Percentiles rank a stretch among this genome's conserved stretches.
These are phyloP conservation scores for Tolypocladium endophyticum DNA, from an alignment of 2,329 filamentous ascomycete species.

Conservation along the genomic window DNA sequence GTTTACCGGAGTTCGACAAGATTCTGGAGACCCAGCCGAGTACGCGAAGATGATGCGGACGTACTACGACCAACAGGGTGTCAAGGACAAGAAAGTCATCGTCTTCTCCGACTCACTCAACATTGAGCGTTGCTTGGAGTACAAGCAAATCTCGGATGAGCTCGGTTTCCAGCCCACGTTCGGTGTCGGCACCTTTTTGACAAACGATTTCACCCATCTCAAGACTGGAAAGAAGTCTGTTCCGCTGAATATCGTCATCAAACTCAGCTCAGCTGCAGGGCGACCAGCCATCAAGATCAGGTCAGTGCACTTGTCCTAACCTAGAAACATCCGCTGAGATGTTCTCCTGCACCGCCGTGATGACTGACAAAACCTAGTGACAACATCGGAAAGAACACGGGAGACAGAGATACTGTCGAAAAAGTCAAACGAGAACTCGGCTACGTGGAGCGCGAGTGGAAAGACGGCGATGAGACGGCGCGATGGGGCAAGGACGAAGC, in stretches of 20 bases:
- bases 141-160: constrained; percentile 73
- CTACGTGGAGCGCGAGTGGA: constrained; percentile 79
- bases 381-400: constrained; percentile 90
- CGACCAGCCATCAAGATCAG: constrained; percentile 83
- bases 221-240: constrained; percentile 71
- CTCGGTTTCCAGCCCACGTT: constrained; percentile 79
- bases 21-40: constrained; percentile 74
- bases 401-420: constrained; percentile 66
- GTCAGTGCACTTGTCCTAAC: constrained; percentile 12
- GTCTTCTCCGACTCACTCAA: constrained; percentile 95
- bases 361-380: constrained; percentile 34
- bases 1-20: constrained; percentile 78
- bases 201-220: constrained; percentile 77
- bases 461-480: constrained; percentile 69
- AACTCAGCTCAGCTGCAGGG: constrained; percentile 76
- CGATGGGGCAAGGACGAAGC: constrained; percentile 59
- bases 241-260: constrained; percentile 96
- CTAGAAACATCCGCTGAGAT: neutral
- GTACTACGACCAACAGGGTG: constrained; percentile 68
- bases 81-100: constrained; percentile 74
- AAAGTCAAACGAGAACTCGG: constrained; percentile 78
- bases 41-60: constrained; percentile 70
- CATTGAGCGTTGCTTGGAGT: constrained; percentile 81
- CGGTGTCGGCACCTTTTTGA: constrained; percentile 90
- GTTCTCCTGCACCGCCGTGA: neutral